Evolutionary conservation across 164 flowering plant genomes (phyloP), one percentile per base, ranked within the genome.

Genomic region (Chloranthus sessilifolius): DNA sequence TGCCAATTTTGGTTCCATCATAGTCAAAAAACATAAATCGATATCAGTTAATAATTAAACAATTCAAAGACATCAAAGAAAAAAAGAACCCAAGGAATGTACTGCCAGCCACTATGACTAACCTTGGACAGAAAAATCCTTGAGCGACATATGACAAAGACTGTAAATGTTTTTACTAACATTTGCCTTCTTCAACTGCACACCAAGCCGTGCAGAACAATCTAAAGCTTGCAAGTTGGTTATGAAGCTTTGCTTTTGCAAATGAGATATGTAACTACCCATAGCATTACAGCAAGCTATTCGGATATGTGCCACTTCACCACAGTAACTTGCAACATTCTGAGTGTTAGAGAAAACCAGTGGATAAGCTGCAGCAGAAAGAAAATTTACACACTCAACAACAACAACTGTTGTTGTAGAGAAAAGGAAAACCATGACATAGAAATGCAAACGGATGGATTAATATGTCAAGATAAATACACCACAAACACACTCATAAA

Each of bases 101-200:
- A n/a, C n/a, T n/a, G n/a, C n/a, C n/a, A n/a, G n/a, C n/a, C n/a
- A 6, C 15, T 23, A 50, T 2, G 23, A 35, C 76, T 43, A 53
- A 88, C 99, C 95, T 80, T 92, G 99, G 55, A 86, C 73, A 37
- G 99, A 86, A 64, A 92, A 88, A 63, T 92, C 95, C 72, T 86
- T 88, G 59, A 92, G 97, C 59, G 80, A 74, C 44, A 92, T 64
- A 36, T 66, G 91, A 65, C 99, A 92, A 17, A 82, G 74, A 55
- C 60, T 65, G 36, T 77, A 92, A 10, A 88, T 61, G 69, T 92
- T 73, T 52, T 61, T 50, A 2, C 84, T 78, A 25, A 92, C 71
- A 64, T 86, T 88, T 41, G 64, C 80, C 43, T 69, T 82, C 55
- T 77, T 78, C 57, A 92, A 58, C 67, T 76, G 82, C 63, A 61